Base-by-base conservation (phyloP, 768 basidiomycete genomes). In the Boletus sensibilis region DNA sequence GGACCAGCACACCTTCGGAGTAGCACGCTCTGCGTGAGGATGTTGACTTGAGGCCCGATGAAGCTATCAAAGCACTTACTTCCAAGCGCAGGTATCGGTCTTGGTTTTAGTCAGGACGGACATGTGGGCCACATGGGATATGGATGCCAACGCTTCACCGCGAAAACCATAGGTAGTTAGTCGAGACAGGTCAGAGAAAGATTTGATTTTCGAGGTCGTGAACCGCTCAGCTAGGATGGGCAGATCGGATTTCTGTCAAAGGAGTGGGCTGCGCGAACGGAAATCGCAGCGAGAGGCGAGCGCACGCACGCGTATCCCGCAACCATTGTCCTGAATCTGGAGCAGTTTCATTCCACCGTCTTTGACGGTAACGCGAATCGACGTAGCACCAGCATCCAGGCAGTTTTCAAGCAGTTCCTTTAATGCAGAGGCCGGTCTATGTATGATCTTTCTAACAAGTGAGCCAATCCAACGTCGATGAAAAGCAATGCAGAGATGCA, bases 311-410 rank as follows among this genome's bases (percentile, higher is more conserved):
- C 89, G 82, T 65, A 98, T 98, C 3, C 96, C 97, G 72, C 85
- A 91, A 0, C 97, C 96, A 68, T 99, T 97, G 68, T 99, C 97
- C 65, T 94, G 91, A 50, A 98, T 95, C 73, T 97, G 93, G 37
- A 98, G 80, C 16, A 95, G 76, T 69, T 96, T 98, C 77, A 98
- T 76, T 4, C 97, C 97, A 1, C 96, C 97, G 60, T 99, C 96
- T 72, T 97, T 98, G 62, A 95, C 80, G 0, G 86, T 91, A 50
- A 98, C 78, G 37, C 88, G 86, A 68, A 98, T 93, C 0, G 85
- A 85, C 0, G 90, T 94, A 23, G 92, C 78, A 0, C 92, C 88
- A 0, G 97, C 97, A 74, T 99, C 97, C n/a, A 99, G 79, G 21
- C 87, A 81, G 63, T 99, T 98, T 73, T 99, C 97, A 14, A 99